Evolutionary conservation across 768 basidiomycete genomes (phyloP).

Genomic region (Pleurotus citrinopileatus): DNA sequence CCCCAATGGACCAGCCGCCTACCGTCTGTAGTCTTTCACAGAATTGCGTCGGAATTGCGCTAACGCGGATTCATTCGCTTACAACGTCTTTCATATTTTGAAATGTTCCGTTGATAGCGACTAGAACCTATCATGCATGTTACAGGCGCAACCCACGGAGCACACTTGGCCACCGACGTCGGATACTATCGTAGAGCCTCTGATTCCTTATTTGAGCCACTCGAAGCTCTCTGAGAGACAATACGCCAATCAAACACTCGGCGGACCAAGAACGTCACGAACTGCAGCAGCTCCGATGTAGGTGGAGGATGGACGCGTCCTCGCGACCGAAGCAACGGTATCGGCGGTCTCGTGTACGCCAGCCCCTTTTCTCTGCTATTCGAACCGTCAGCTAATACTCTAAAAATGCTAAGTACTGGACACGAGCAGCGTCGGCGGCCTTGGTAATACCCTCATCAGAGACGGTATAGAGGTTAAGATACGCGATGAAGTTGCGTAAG

Average conservation of each 20-base stretch:
- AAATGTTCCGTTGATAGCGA: no score
- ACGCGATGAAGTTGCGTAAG: background rate
- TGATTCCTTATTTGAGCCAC: background rate
- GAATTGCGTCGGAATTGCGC: no score
- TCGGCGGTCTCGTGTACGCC: background rate
- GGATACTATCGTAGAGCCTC: background rate
- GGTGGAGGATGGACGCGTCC: background rate
- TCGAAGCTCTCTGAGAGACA: background rate
- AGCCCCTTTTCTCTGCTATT: background rate
- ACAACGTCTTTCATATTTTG: no score
- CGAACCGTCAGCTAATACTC: background rate
- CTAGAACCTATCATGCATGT: no score
- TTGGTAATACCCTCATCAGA: slow-evolving; percentile 1
- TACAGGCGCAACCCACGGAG: background rate
- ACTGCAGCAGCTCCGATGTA: background rate
- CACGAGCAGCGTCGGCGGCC: no score
- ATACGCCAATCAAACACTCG: no score
- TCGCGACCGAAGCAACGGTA: background rate
- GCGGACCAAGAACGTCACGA: background rate
- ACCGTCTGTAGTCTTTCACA: no score
- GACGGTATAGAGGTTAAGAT: background rate
- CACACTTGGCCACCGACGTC: background rate
- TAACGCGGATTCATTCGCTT: no score
- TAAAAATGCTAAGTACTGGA: background rate
- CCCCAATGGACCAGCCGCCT: no score